A percentile compares a stretch with the other conserved stretches of the same genome.
Conservation (phyloP, 2,329 filamentous ascomycete genomes). For the Leptoxyphium fumago region DNA sequence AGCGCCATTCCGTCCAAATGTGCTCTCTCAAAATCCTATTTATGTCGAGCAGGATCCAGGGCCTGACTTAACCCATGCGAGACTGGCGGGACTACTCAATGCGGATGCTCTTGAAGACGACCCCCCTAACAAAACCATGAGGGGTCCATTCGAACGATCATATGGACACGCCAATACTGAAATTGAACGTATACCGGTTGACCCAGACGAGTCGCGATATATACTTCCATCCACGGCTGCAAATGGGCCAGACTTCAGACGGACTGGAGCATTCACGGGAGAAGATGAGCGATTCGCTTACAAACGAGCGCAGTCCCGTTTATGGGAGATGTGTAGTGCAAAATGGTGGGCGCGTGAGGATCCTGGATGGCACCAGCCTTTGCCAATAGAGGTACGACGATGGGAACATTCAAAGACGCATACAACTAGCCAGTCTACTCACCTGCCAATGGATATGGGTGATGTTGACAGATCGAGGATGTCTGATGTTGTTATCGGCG, state of each 20-base stretch:
- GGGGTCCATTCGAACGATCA: slow-evolving; percentile 15
- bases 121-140: slow-evolving; percentile 28
- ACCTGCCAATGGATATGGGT: background rate
- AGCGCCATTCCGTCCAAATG: slow-evolving; percentile 65
- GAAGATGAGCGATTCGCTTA: slow-evolving; percentile 74
- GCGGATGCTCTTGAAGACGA: slow-evolving; percentile 35
- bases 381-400: slow-evolving; percentile 47
- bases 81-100: slow-evolving; percentile 23
- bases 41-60: slow-evolving; percentile 20
- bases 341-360: slow-evolving; percentile 53
- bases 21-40: slow-evolving; percentile 44
- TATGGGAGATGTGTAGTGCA: slow-evolving; percentile 68
- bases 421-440: background rate
- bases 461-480: background rate
- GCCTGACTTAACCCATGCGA: slow-evolving; percentile 23
- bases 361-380: slow-evolving; percentile 52
- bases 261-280: slow-evolving; percentile 55
- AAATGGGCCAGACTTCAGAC: slow-evolving; percentile 45
- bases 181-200: slow-evolving; percentile 19
- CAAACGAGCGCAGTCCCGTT: slow-evolving; percentile 57
- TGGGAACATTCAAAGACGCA: slow-evolving; percentile 41
- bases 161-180: slow-evolving; percentile 19
- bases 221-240: background rate
- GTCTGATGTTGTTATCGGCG: slow-evolving; percentile 10
- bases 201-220: slow-evolving; percentile 14